Evolutionary conservation across 164 flowering plant species (phyloP).

Genomic region (Houttuynia cordata): DNA sequence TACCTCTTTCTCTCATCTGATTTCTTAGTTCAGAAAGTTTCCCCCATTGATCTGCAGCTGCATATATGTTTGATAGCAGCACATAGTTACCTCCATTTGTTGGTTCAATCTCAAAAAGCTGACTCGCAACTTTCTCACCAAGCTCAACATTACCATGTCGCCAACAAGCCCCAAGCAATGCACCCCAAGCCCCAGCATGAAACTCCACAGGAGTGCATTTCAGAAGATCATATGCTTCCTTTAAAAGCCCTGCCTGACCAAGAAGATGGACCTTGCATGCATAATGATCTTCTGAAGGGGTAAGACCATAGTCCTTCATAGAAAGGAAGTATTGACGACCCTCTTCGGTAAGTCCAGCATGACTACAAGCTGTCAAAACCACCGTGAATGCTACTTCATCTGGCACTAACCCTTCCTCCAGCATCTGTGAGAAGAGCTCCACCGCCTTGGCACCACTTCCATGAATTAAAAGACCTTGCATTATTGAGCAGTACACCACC

Average conservation of each 20-base stretch:
- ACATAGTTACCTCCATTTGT: conserved; percentile 13
- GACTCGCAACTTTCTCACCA: conserved; percentile 10
- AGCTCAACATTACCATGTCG: conserved; percentile 9
- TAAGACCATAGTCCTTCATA: conserved; percentile 8
- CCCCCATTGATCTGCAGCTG: conserved; percentile 10
- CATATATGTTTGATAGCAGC: conserved; percentile 12
- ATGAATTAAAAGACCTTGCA: conserved; percentile 10
- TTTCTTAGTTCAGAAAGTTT: conserved; percentile 7
- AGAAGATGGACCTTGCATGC: conserved; percentile 13
- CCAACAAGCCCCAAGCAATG: conserved; percentile 12
- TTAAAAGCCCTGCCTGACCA: conserved; percentile 6
- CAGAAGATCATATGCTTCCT: conserved; percentile 11
- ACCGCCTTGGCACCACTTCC: conserved; percentile 11
- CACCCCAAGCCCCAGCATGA: conserved; percentile 13
- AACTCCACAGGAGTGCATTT: conserved; percentile 10
- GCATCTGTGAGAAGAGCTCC: conserved; percentile 7
- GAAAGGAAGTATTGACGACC: conserved; percentile 8
- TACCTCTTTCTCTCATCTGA: conserved; percentile 12
- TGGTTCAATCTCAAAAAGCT: conserved; percentile 10
- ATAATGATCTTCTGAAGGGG: conserved; percentile 11
- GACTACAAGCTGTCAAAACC: conserved; percentile 9
- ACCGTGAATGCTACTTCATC: conserved; percentile 10
- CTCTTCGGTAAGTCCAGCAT: conserved; percentile 10
- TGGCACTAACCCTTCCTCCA: conserved; percentile 7
- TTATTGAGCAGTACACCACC: conserved; percentile 9